These are phyloP conservation scores for Camptophora hylomeconis DNA, from an alignment of 2,329 filamentous ascomycete species.

Conservation along the genomic window DNA sequence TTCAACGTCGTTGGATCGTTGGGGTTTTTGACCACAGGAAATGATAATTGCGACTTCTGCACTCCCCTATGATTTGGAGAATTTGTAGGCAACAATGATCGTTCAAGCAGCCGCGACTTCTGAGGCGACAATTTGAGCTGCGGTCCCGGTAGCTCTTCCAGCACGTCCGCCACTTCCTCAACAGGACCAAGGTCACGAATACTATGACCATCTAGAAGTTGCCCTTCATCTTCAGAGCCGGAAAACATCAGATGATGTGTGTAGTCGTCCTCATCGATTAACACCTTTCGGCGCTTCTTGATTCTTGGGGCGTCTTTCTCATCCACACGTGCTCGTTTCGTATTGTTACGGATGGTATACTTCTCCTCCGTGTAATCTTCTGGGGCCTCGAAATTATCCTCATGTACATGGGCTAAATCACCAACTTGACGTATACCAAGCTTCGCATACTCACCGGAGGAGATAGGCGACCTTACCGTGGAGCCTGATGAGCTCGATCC, in stretches of 20 bases:
- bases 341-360: constrained; percentile 15
- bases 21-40: constrained; percentile 66
- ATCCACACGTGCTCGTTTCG: constrained; percentile 11
- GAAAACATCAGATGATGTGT: constrained; percentile 10
- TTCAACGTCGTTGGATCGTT: constrained; percentile 49
- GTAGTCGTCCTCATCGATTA: constrained; percentile 12
- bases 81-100: too few species aligned
- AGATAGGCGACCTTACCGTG: constrained; percentile 8
- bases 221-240: constrained; percentile 6
- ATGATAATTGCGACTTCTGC: constrained; percentile 41
- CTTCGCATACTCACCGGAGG: constrained; percentile 18
- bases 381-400: constrained; percentile 24
- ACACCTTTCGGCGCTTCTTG: constrained; percentile 11
- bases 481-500: background rate
- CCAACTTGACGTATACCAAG: constrained; percentile 20
- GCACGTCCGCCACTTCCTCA: background rate
- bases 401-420: constrained; percentile 14
- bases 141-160: too few species aligned
- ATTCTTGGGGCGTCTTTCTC: constrained; percentile 5
- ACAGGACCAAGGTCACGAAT: background rate
- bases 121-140: constrained; percentile 4
- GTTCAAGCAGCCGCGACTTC: constrained; percentile 12
- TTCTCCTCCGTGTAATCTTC: constrained; percentile 19
- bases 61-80: too few species aligned
- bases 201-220: constrained; percentile 1